Percentiles rank a stretch among this genome's conserved stretches.
phyloP scores from a whole-genome alignment of 176 grass and related monocot species.

The Triticum monococcum region DNA sequence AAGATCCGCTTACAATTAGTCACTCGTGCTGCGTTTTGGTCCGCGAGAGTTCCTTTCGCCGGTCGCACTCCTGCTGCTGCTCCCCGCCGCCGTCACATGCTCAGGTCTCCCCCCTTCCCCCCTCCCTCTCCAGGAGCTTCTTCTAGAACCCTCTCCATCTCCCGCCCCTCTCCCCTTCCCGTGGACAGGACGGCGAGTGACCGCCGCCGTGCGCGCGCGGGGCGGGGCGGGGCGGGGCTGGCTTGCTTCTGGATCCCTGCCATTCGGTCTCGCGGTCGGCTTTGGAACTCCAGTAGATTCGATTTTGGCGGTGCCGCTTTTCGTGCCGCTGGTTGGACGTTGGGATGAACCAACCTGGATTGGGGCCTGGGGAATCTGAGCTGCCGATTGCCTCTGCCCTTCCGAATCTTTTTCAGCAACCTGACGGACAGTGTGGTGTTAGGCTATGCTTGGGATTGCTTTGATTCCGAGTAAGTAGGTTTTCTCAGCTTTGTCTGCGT shows the following conservation, averaged over 20 bases:
- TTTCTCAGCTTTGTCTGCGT: background rate
- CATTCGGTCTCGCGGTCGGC: background rate
- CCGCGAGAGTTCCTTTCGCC: no score
- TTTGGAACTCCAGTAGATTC: background rate
- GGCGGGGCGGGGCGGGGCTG: background rate
- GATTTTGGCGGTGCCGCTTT: background rate
- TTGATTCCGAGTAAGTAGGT: background rate
- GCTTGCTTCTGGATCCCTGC: constrained; percentile 2
- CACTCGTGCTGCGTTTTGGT: no score
- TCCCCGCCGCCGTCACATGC: background rate
- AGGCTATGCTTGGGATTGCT: background rate
- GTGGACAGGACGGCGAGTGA: background rate
- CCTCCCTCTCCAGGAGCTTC: background rate
- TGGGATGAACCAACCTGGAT: background rate
- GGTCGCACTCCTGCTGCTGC: no score
- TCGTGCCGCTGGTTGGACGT: background rate
- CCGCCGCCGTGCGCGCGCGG: background rate
- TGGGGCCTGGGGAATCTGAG: background rate
- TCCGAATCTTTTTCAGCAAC: background rate
- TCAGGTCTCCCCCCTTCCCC: no score
- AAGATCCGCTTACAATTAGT: no score
- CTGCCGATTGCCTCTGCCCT: background rate
- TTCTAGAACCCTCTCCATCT: background rate
- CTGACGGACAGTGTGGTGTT: background rate
- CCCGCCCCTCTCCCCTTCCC: background rate